Conservation (phyloP, 1,139 yeast species). For the Geotrichum histeridarum region DNA sequence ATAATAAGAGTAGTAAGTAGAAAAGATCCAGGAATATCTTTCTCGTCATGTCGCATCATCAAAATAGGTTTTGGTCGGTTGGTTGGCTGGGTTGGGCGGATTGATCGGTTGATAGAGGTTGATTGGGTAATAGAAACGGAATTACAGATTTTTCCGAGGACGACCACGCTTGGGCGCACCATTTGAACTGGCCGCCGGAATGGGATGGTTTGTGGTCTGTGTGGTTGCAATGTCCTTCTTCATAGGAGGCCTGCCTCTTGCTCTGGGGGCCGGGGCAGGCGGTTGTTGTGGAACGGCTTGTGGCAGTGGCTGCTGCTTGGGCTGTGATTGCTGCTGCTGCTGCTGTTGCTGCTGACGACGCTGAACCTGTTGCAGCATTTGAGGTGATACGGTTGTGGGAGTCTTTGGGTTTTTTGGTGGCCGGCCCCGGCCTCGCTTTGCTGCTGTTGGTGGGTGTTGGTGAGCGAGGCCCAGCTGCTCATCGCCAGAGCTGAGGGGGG, state of each 20-base stretch:
- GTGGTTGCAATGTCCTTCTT: not conserved
- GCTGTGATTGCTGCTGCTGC: not conserved
- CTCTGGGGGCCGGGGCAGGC: not conserved
- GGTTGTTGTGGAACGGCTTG: not conserved
- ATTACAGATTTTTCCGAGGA: not conserved
- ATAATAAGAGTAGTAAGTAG: too few relatives aligned
- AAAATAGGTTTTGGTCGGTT: too few relatives aligned
- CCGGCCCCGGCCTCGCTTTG: conserved; percentile 16
- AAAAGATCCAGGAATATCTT: too few relatives aligned
- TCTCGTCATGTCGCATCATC: too few relatives aligned
- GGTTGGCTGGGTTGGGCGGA: too few relatives aligned
- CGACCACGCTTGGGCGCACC: conserved; percentile 2
- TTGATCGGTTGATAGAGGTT: too few relatives aligned
- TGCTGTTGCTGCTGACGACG: not conserved
- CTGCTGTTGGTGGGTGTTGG: not conserved
- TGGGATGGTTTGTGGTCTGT: not conserved
- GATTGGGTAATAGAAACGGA: too few relatives aligned
- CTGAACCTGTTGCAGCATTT: not conserved
- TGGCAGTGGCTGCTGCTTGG: not conserved
- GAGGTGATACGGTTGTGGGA: not conserved
- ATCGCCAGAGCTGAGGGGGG: conserved; percentile 7
- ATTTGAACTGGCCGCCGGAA: not conserved
- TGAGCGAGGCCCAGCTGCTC: not conserved
- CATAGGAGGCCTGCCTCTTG: not conserved
- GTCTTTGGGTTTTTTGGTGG: conserved; percentile 10